Evolutionary conservation across 2,329 filamentous ascomycete species (phyloP).

Genomic region (Coniochaeta pulveracea): DNA sequence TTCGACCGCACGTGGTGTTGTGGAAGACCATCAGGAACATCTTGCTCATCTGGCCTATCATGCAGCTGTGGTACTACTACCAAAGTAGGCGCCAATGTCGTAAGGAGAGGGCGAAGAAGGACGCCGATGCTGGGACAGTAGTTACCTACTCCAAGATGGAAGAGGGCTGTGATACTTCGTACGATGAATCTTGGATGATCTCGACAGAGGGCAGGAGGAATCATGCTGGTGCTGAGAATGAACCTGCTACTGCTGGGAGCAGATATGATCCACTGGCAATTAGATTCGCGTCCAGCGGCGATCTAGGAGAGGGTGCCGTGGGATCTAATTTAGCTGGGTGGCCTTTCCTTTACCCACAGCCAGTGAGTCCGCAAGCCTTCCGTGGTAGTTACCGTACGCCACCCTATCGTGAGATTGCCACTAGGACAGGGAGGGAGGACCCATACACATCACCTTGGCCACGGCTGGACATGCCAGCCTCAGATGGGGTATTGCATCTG

Average conservation of each 20-base stretch:
- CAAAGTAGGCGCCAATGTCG: background rate
- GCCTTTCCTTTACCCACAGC: background rate
- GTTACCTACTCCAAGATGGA: constrained; percentile 7
- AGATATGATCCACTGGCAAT: constrained; percentile 6
- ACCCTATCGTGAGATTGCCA: background rate
- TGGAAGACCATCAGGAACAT: constrained; percentile 7
- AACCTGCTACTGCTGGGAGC: constrained; percentile 1
- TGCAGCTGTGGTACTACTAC: constrained; percentile 5
- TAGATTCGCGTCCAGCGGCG: background rate
- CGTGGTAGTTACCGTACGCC: background rate
- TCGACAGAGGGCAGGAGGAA: background rate
- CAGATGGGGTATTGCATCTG: no score
- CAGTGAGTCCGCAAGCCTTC: background rate
- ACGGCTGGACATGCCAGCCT: no score
- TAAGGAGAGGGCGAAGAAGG: background rate
- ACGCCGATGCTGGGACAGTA: no score
- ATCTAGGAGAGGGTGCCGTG: background rate
- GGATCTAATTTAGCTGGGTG: no score
- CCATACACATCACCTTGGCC: no score
- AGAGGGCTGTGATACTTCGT: constrained; percentile 1
- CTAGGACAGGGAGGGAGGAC: no score
- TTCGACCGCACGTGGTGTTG: constrained; percentile 1
- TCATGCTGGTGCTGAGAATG: constrained; percentile 6
- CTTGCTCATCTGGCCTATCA: constrained; percentile 4
- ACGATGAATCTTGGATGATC: background rate